These are phyloP conservation scores for Diaporthe ampelina DNA, from an alignment of 2,329 filamentous ascomycete genomes.

Conservation along the genomic window DNA sequence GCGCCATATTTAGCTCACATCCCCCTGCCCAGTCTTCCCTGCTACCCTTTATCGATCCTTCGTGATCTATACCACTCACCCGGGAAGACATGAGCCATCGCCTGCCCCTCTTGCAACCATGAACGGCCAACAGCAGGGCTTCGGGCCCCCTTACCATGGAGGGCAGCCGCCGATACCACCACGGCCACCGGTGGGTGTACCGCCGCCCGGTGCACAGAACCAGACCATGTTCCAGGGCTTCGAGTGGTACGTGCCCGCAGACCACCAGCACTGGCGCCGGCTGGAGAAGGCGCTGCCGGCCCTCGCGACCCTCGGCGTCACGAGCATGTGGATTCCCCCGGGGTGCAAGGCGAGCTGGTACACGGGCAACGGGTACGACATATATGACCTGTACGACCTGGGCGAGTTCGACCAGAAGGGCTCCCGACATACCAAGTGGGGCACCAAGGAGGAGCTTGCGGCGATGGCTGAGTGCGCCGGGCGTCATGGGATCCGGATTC, in stretches of 20 bases:
- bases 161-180: slow-evolving; percentile 25
- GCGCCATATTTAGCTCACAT: slow-evolving; percentile 11
- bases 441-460: slow-evolving; percentile 71
- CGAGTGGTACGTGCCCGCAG: slow-evolving; percentile 78
- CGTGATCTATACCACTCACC: not conserved
- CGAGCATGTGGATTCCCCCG: slow-evolving; percentile 77
- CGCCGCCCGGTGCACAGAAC: slow-evolving; percentile 49
- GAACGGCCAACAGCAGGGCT: slow-evolving; percentile 27
- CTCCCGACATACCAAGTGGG: slow-evolving; percentile 75
- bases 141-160: not conserved
- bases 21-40: not conserved
- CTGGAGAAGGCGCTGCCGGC: slow-evolving; percentile 65
- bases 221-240: slow-evolving; percentile 76
- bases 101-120: slow-evolving; percentile 41
- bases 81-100: slow-evolving; percentile 15
- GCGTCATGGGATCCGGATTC: slow-evolving; percentile 67
- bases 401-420: slow-evolving; percentile 83
- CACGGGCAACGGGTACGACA: slow-evolving; percentile 76
- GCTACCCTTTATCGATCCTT: not conserved
- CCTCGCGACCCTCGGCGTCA: slow-evolving; percentile 72
- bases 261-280: slow-evolving; percentile 72
- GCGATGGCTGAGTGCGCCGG: slow-evolving; percentile 65
- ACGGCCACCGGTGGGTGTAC: slow-evolving; percentile 11
- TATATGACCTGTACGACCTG: slow-evolving; percentile 77
- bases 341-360: slow-evolving; percentile 76